phyloP scores from a whole-genome alignment of 108 stramenopile genomes.

The Conticribra weissflogii region DNA sequence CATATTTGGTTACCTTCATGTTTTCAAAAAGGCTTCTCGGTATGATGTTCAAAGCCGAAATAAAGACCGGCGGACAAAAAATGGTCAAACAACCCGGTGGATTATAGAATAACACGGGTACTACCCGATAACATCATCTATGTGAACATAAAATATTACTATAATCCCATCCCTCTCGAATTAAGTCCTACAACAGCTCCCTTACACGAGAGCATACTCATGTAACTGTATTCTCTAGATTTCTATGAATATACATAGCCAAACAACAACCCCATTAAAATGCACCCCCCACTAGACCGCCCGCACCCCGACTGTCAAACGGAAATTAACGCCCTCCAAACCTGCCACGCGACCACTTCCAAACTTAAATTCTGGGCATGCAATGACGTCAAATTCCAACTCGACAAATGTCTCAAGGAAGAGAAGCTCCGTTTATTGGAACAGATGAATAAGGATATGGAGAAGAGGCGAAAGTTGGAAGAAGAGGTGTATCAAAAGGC shows the following conservation, averaged over 20 bases:
- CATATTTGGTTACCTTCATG: too few relatives aligned
- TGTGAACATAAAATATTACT: too few relatives aligned
- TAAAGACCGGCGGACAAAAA: too few relatives aligned
- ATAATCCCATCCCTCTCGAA: too few relatives aligned
- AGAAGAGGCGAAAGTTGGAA: conserved; percentile 52
- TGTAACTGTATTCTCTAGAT: too few relatives aligned
- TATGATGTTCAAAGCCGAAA: too few relatives aligned
- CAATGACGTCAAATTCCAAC: conserved; percentile 72
- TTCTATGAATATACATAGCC: not conserved
- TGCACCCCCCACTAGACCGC: conserved; percentile 93
- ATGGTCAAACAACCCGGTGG: too few relatives aligned
- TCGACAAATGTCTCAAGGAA: conserved; percentile 83
- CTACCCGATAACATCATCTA: too few relatives aligned
- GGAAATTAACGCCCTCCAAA: conserved; percentile 70
- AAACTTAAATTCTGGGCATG: conserved; percentile 86
- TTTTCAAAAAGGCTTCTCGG: too few relatives aligned
- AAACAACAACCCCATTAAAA: conserved; percentile 15
- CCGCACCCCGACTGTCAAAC: conserved; percentile 91
- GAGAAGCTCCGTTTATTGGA: conserved; percentile 81
- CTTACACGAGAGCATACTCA: too few relatives aligned
- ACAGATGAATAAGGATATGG: conserved; percentile 69
- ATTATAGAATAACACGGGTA: too few relatives aligned
- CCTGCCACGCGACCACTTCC: conserved; percentile 76
- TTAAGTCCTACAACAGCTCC: too few relatives aligned
- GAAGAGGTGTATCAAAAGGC: conserved; percentile 68